Base-by-base conservation (phyloP, 163 green algal genomes). In the Trebouxiophyceae sp. region DNA sequence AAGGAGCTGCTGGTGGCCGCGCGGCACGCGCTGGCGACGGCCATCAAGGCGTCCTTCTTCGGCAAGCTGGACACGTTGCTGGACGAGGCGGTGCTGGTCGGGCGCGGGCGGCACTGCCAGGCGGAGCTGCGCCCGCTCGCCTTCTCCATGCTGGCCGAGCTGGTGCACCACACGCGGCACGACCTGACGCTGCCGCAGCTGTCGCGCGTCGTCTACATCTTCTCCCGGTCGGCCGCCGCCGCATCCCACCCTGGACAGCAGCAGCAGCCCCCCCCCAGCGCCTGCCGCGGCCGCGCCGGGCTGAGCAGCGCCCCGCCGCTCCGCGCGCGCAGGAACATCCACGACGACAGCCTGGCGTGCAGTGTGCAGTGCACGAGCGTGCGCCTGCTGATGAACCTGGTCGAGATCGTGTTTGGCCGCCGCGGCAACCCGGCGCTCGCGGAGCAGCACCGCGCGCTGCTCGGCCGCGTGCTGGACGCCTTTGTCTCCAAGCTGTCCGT, bases 1-100 rank as follows among this genome's bases (percentile, higher is more conserved):
- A 95, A 94, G 70, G 92, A 98, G 81, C 77, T 98, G 39, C 80
- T 98, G 32, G 80, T 95, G 4, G 86, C 86, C 12, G 87, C 86
- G 19, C 78, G 89, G 29, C 58, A 64, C 5, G 58, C 32, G 5
- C 33, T 64, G 5, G 86, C 28, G 26, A 39, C 28, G 24, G 28
- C 44, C 56, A 62, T 3, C 3, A 28, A 44, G 56, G 20, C 39
- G 39, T n/a, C 59, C 27, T 71, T 68, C 34, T 69, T 67, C 16
- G 28, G n/a, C 2, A 60, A 72, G 60, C 60, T 97, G 50, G 86
- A 92, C 27, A 74, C 78, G 26, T 56, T 97, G 55, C 75, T 96
- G 31, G 77, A 93, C 55, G 90, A 96, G 65, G 47, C 71, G 27
- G 76, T 85, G 57, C 72, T 97, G 60, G 68, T 95, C 46, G 89